phyloP scores from a whole-genome alignment of 192 early-diverging fungal genomes.

The Backusella luteola region DNA sequence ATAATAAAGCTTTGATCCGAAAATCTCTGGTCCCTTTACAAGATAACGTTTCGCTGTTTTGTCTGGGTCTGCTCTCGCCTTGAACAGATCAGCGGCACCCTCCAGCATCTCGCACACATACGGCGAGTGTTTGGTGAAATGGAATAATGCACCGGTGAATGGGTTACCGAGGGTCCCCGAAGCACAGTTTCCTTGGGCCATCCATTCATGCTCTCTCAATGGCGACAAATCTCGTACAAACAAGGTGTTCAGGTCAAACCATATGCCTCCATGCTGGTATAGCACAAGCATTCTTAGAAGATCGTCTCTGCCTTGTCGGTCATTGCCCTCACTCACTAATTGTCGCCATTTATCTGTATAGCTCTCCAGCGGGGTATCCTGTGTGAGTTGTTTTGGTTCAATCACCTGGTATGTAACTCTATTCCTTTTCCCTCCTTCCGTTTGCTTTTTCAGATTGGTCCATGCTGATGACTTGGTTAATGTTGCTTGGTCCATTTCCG shows the following conservation, averaged over 20 bases:
- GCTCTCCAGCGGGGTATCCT: constrained; percentile 7
- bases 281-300: constrained; percentile 25
- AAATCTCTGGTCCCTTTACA: not conserved
- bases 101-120: constrained; percentile 34
- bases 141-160: constrained; percentile 24
- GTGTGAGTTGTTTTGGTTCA: not conserved
- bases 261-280: constrained; percentile 29
- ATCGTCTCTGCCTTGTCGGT: constrained; percentile 7
- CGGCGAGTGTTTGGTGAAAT: constrained; percentile 27
- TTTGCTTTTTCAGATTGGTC: not conserved
- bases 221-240: constrained; percentile 29
- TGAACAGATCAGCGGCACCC: not conserved
- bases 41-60: not conserved
- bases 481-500: constrained; percentile 11
- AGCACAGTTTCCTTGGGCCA: constrained; percentile 29
- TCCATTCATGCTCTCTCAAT: constrained; percentile 32
- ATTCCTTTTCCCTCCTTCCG: not conserved
- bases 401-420: not conserved
- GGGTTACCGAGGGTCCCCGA: constrained; percentile 17
- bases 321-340: not conserved
- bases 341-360: constrained; percentile 13
- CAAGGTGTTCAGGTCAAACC: constrained; percentile 27
- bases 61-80: not conserved
- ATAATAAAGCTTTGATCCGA: constrained; percentile 25
- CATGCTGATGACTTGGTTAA: not conserved